Percentiles rank a stretch among this genome's conserved stretches.
These are phyloP conservation scores for Mycena maculata DNA, from an alignment of 768 basidiomycete species.

Conservation along the genomic window DNA sequence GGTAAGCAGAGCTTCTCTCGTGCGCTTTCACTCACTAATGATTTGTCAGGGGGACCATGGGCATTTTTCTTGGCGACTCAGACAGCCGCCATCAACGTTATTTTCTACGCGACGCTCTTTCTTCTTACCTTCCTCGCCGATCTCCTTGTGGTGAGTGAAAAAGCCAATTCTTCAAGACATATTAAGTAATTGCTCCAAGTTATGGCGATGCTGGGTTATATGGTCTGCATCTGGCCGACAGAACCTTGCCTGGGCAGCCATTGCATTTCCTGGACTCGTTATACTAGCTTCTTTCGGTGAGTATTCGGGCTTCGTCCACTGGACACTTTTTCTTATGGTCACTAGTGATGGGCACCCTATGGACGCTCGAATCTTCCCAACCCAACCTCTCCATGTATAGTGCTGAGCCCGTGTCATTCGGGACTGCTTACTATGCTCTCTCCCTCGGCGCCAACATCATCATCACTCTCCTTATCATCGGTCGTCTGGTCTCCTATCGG, in stretches of 20 bases:
- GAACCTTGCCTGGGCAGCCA: slow-evolving; percentile 44
- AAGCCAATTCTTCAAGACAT: background rate
- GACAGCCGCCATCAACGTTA: slow-evolving; percentile 54
- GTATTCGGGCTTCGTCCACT: slow-evolving; percentile 22
- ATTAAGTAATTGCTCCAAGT: slow-evolving; percentile 37
- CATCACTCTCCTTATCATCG: slow-evolving; percentile 51
- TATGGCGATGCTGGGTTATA: slow-evolving; percentile 62
- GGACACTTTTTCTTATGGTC: background rate
- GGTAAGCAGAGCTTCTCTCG: slow-evolving; percentile 27
- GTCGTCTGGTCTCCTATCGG: slow-evolving; percentile 50
- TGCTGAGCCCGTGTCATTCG: slow-evolving; percentile 47
- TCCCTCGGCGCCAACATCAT: slow-evolving; percentile 55
- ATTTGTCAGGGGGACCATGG: slow-evolving; percentile 51
- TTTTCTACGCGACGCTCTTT: slow-evolving; percentile 57
- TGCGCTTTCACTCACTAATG: background rate
- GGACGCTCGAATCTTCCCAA: slow-evolving; percentile 56
- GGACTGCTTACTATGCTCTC: no score
- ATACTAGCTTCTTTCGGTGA: slow-evolving; percentile 56
- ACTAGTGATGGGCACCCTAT: slow-evolving; percentile 54
- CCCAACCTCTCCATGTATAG: slow-evolving; percentile 55
- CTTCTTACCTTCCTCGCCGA: slow-evolving; percentile 56
- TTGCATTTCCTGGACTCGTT: slow-evolving; percentile 49
- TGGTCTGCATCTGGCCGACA: slow-evolving; percentile 52
- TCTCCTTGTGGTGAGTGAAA: slow-evolving; percentile 51
- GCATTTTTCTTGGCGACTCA: slow-evolving; percentile 55